Evolutionary conservation across 306 rosid species (phyloP).

Genomic region (Delonix regia): DNA sequence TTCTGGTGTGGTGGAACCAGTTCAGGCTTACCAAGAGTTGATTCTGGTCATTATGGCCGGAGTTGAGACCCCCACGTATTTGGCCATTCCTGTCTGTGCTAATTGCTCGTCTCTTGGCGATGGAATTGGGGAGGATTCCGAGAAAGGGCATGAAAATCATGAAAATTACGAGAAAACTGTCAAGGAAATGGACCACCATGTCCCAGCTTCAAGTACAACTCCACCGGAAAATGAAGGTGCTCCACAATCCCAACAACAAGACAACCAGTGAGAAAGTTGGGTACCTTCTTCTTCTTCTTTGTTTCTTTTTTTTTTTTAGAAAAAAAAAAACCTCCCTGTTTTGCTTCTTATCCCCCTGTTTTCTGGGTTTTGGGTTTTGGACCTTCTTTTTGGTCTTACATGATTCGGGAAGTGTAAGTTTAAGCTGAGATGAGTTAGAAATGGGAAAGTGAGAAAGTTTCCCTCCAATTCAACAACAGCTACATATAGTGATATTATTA

Average conservation of each 20-base stretch:
- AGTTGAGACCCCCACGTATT: conserved; percentile 64
- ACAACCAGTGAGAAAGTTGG: conserved; percentile 31
- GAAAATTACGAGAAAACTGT: conserved; percentile 19
- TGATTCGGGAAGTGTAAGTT: conserved; percentile 1
- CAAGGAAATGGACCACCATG: conserved; percentile 24
- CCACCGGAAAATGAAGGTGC: conserved; percentile 25
- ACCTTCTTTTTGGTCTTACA: not conserved
- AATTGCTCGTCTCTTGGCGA: conserved; percentile 24
- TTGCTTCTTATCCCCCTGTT: not conserved
- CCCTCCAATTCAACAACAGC: not conserved
- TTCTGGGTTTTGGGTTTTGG: not conserved
- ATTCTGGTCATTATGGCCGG: conserved; percentile 89
- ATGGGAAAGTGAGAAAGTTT: not conserved
- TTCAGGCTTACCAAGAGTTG: conserved; percentile 53
- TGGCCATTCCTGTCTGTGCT: conserved; percentile 67
- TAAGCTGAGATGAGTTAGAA: not conserved
- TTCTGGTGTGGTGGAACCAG: conserved; percentile 15
- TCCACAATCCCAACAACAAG: conserved; percentile 25
- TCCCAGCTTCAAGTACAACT: not conserved
- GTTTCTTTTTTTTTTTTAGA: conserved; percentile 11
- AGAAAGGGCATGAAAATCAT: not conserved
- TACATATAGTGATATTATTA: not conserved
- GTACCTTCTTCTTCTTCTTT: not conserved
- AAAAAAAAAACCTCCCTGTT: too few species aligned
- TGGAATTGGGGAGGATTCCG: not conserved